phyloP scores from a whole-genome alignment of 1,139 yeast genomes.

The Maudiozyma humilis region DNA sequence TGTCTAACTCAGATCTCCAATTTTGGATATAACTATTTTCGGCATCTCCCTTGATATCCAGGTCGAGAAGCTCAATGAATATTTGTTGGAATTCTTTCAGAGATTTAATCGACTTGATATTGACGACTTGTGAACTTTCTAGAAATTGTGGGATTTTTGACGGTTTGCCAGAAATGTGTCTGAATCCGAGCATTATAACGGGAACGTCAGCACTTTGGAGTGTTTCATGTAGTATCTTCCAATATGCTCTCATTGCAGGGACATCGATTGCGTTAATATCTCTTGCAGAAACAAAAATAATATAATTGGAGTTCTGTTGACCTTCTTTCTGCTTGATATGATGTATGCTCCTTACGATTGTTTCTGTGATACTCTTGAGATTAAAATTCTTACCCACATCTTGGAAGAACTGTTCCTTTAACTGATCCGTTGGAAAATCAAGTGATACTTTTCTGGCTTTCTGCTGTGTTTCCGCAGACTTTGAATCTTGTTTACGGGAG shows the following conservation, averaged over 20 bases:
- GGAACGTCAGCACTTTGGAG: not conserved
- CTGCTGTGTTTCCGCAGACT: not conserved
- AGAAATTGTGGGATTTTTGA: not conserved
- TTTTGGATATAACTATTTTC: too few species aligned
- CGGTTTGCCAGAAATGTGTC: not conserved
- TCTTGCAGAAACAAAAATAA: not conserved
- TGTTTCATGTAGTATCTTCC: not conserved
- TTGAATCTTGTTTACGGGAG: not conserved
- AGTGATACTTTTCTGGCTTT: not conserved
- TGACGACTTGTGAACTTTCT: not conserved
- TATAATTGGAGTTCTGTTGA: not conserved
- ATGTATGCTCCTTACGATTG: not conserved
- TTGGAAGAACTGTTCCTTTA: not conserved
- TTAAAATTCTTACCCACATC: not conserved
- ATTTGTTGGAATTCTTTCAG: not conserved
- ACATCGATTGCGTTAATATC: not conserved
- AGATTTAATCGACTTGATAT: not conserved
- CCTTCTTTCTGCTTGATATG: not conserved
- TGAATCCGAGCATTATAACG: not conserved
- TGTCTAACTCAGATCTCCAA: not conserved
- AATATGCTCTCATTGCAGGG: not conserved
- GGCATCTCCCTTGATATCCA: too few species aligned
- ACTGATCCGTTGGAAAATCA: not conserved
- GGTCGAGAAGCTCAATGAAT: not conserved
- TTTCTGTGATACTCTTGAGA: not conserved